Percentiles rank a stretch among this genome's conserved stretches.
These are phyloP conservation scores for Albophoma yamanashiensis DNA, from an alignment of 2,329 filamentous ascomycete species.

Conservation along the genomic window DNA sequence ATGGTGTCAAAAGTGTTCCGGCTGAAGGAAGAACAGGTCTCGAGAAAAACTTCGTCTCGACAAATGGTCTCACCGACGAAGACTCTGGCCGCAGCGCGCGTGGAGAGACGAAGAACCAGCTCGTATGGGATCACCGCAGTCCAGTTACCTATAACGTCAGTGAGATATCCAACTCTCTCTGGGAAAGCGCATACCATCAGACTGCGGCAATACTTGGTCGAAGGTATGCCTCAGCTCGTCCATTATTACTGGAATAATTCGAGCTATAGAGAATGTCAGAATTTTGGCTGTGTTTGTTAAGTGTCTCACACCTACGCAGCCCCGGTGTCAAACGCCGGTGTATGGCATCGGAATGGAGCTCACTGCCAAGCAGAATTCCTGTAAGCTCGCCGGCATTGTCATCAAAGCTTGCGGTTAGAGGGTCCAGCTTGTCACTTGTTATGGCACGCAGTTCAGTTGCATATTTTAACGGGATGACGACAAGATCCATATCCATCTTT, in stretches of 20 bases:
- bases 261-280: neutral
- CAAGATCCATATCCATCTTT: constrained; percentile 8
- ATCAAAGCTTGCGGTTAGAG: constrained; percentile 8
- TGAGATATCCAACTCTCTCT: too few species aligned
- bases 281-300: neutral
- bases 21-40: constrained; percentile 6
- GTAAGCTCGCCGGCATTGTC: constrained; percentile 7
- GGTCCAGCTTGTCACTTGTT: constrained; percentile 7
- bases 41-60: constrained; percentile 6
- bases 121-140: constrained; percentile 4
- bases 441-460: constrained; percentile 4
- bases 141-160: neutral
- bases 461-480: constrained; percentile 6
- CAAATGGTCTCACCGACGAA: constrained; percentile 7
- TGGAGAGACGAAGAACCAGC: constrained; percentile 4
- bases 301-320: constrained; percentile 1
- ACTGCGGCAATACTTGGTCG: constrained; percentile 1
- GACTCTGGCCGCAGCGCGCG: constrained; percentile 6
- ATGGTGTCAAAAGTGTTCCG: constrained; percentile 7
- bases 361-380: constrained; percentile 4
- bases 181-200: neutral
- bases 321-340: constrained; percentile 6
- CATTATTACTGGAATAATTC: constrained; percentile 5
- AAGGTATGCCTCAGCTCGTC: constrained; percentile 6
- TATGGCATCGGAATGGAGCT: constrained; percentile 7